Percentiles rank a stretch among this genome's conserved stretches.
phyloP scores from a whole-genome alignment of 495 filamentous ascomycete species.

The Lophiostoma macrostomum region DNA sequence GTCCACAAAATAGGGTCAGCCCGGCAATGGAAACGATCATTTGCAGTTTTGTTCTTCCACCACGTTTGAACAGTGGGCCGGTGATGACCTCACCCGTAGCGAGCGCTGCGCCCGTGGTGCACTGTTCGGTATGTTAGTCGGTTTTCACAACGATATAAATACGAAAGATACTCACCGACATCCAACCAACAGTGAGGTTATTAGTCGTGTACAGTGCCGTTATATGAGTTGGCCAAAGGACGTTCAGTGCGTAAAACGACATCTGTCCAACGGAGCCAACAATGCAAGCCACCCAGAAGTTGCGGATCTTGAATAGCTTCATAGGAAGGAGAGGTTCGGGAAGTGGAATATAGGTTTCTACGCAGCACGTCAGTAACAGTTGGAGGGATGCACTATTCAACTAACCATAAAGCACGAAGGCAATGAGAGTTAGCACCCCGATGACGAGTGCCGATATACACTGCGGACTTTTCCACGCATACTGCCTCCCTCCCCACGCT shows the following conservation, averaged over 20 bases:
- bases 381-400: too few species aligned
- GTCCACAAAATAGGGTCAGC: neutral
- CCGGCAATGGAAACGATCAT: neutral
- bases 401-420: neutral
- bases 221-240: constrained; percentile 1
- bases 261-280: constrained; percentile 1
- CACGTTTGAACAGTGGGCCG: neutral
- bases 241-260: neutral
- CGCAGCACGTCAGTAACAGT: too few species aligned
- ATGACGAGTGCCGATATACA: neutral
- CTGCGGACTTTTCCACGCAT: neutral
- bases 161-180: too few species aligned
- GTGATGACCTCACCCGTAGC: neutral
- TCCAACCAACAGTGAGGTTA: neutral
- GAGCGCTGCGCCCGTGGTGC: constrained; percentile 7
- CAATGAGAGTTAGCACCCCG: neutral
- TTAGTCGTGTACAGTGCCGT: neutral
- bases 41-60: neutral
- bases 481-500: neutral
- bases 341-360: constrained; percentile 3
- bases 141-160: too few species aligned
- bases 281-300: neutral
- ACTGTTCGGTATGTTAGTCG: too few species aligned
- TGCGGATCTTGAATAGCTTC: constrained; percentile 8
- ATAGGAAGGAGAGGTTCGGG: constrained; percentile 3